Percentiles rank a stretch among this genome's conserved stretches.
These are phyloP conservation scores for Solanum arcanum DNA, from an alignment of 257 asterid species.

Conservation along the genomic window DNA sequence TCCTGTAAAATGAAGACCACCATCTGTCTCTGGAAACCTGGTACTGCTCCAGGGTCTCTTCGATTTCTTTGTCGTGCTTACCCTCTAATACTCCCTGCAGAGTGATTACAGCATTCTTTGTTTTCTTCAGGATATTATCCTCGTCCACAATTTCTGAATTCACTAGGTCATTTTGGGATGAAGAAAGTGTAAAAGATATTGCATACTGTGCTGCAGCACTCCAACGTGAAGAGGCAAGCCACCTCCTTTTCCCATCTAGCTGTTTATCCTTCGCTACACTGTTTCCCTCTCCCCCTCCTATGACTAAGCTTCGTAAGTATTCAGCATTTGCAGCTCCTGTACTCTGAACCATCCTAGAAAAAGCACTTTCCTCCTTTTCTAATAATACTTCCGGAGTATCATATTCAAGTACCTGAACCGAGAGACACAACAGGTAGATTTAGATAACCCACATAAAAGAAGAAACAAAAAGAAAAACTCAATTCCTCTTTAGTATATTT, in stretches of 20 bases:
- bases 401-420: slow-evolving; percentile 63
- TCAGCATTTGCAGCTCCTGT: slow-evolving; percentile 92
- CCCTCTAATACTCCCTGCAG: slow-evolving; percentile 89
- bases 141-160: slow-evolving; percentile 53
- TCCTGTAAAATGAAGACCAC: slow-evolving; percentile 86
- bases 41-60: slow-evolving; percentile 60
- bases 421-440: not conserved
- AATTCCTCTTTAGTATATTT: not conserved
- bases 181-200: slow-evolving; percentile 70
- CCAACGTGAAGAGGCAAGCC: slow-evolving; percentile 96
- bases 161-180: slow-evolving; percentile 75
- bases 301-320: slow-evolving; percentile 70
- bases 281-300: slow-evolving; percentile 21
- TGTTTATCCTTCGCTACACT: slow-evolving; percentile 25
- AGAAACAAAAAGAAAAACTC: not conserved
- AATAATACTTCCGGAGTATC: slow-evolving; percentile 67
- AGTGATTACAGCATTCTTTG: slow-evolving; percentile 84
- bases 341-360: slow-evolving; percentile 94
- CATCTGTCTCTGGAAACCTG: slow-evolving; percentile 69
- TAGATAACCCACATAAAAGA: not conserved
- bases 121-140: slow-evolving; percentile 53
- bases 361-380: slow-evolving; percentile 59
- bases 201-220: slow-evolving; percentile 92
- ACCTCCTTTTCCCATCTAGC: slow-evolving; percentile 64
- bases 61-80: slow-evolving; percentile 62